A percentile compares a stretch with the other conserved stretches of the same genome.
These are phyloP conservation scores for Tieghemostelium lacteum DNA, from an alignment of 78 protist genomes.

Conservation along the genomic window DNA sequence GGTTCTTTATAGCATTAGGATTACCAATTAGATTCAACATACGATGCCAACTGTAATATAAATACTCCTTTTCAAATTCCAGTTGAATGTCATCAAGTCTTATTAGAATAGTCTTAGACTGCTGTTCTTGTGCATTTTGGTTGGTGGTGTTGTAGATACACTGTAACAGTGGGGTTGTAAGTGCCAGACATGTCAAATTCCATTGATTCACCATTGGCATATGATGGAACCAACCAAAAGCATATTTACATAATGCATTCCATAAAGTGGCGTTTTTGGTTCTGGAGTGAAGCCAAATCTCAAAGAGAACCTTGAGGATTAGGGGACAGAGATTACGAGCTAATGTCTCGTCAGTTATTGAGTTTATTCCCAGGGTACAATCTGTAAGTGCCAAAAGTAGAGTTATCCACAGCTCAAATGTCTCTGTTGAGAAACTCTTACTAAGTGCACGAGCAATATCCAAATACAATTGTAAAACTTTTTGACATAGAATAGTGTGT, in stretches of 20 bases:
- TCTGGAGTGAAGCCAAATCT: conserved; percentile 71
- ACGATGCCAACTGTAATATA: conserved; percentile 37
- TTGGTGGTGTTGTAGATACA: neutral
- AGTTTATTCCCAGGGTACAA: conserved; percentile 1
- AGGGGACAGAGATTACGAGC: conserved; percentile 55
- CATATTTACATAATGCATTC: conserved; percentile 11
- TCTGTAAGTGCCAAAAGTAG: conserved; percentile 38
- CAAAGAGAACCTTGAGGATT: conserved; percentile 39
- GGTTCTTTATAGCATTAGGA: conserved; percentile 60
- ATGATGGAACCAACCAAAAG: conserved; percentile 67
- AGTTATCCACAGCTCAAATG: conserved; percentile 69
- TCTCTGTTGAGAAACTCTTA: conserved; percentile 31
- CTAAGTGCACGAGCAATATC: conserved; percentile 50
- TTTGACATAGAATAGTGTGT: conserved; percentile 59
- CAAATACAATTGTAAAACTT: conserved; percentile 56
- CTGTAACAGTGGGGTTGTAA: conserved; percentile 37
- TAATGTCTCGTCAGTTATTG: conserved; percentile 29
- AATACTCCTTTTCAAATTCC: conserved; percentile 47
- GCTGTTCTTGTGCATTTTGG: neutral
- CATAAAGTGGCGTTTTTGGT: conserved; percentile 37
- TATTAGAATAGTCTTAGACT: neutral
- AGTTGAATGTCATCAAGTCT: conserved; percentile 25
- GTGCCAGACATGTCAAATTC: conserved; percentile 39
- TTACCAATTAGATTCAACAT: conserved; percentile 31
- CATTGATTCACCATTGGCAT: conserved; percentile 64